Evolutionary conservation across 2,329 filamentous ascomycete genomes (phyloP).

Genomic region (Bipolaris cookei): DNA sequence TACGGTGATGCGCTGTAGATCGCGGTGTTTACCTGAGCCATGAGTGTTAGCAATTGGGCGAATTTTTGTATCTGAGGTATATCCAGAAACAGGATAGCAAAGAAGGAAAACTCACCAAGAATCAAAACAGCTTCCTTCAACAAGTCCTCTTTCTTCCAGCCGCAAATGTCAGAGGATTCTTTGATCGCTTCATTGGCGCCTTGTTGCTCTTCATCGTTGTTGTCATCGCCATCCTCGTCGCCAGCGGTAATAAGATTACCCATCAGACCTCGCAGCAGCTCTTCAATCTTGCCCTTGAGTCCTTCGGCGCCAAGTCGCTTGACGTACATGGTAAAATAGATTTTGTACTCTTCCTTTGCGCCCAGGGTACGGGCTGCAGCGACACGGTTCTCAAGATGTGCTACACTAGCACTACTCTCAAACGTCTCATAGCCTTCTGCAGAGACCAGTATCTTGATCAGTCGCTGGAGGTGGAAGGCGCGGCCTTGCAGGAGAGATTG

Average conservation of each 20-base stretch:
- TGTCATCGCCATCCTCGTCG: slow-evolving; percentile 64
- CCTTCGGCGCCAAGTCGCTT: slow-evolving; percentile 94
- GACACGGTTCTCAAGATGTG: slow-evolving; percentile 92
- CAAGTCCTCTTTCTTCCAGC: slow-evolving; percentile 87
- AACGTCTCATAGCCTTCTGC: slow-evolving; percentile 92
- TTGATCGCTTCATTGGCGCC: slow-evolving; percentile 57
- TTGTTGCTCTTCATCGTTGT: slow-evolving; percentile 65
- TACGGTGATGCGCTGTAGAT: slow-evolving; percentile 91
- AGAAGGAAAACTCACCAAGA: slow-evolving; percentile 66
- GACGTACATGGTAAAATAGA: slow-evolving; percentile 98
- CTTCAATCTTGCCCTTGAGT: slow-evolving; percentile 85
- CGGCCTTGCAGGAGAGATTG: slow-evolving; percentile 91
- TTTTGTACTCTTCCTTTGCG: slow-evolving; percentile 87
- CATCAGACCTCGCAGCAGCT: slow-evolving; percentile 81
- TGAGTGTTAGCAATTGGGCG: not conserved
- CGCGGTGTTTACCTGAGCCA: slow-evolving; percentile 85
- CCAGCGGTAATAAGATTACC: slow-evolving; percentile 69
- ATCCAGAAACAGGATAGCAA: not conserved
- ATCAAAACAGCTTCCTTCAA: slow-evolving; percentile 91
- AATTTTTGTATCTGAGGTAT: not conserved
- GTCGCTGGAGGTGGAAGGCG: slow-evolving; percentile 86
- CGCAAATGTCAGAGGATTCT: slow-evolving; percentile 76
- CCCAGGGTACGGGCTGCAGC: slow-evolving; percentile 85
- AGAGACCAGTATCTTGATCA: slow-evolving; percentile 87
- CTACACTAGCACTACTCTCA: slow-evolving; percentile 88